These are phyloP conservation scores for Prunus mira DNA, from an alignment of 306 rosid genomes.

Conservation along the genomic window DNA sequence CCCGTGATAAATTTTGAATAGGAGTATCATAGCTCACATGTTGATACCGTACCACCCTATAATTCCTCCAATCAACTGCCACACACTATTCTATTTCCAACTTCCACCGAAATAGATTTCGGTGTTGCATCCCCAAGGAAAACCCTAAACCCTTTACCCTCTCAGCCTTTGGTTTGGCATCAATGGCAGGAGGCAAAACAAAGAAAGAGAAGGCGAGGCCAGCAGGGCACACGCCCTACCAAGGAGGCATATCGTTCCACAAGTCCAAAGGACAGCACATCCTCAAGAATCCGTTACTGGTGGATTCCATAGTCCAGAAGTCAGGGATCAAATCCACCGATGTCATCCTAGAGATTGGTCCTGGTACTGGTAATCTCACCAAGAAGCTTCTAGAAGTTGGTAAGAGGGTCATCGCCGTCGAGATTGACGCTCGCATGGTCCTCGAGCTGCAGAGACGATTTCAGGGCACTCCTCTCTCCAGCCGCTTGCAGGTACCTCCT, in stretches of 20 bases:
- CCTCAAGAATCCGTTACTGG: constrained; percentile 48
- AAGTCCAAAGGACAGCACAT: constrained; percentile 64
- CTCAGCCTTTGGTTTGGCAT: background rate
- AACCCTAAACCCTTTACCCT: background rate
- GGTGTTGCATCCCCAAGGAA: background rate
- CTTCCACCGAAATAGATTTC: background rate
- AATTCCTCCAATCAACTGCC: too few species aligned
- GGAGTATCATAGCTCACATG: too few species aligned
- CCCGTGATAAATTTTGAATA: too few species aligned
- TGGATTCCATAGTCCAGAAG: constrained; percentile 50
- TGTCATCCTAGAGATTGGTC: constrained; percentile 55
- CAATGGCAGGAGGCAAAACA: constrained; percentile 61
- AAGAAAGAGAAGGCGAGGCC: constrained; percentile 46
- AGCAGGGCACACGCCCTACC: constrained; percentile 39
- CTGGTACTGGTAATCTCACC: constrained; percentile 62
- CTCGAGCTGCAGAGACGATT: constrained; percentile 76
- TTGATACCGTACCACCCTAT: too few species aligned
- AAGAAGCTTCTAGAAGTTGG: constrained; percentile 66
- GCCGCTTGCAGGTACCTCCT: constrained; percentile 52
- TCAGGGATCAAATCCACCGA: constrained; percentile 55
- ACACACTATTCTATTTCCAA: too few species aligned
- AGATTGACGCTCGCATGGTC: constrained; percentile 92
- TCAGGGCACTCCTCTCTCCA: constrained; percentile 69
- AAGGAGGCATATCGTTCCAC: constrained; percentile 57
- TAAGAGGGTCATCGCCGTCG: constrained; percentile 74